Evolutionary conservation across 2,329 filamentous ascomycete species (phyloP).

Genomic region (Ploettnerulaceae sp.): DNA sequence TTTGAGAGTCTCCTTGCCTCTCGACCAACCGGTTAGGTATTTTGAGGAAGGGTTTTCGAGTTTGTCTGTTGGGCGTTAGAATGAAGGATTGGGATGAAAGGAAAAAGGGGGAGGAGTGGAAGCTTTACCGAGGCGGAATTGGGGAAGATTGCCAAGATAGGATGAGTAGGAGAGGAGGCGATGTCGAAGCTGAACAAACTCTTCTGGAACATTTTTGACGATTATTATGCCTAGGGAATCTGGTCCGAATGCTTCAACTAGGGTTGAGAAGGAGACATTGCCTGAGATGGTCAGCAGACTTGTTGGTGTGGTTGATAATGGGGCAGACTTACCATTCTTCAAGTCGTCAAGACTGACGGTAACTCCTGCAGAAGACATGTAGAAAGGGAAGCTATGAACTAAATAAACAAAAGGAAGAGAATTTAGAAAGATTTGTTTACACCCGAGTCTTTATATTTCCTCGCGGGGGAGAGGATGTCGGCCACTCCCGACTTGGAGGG

Average conservation of each 20-base stretch:
- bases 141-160: slow-evolving; percentile 77
- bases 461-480: slow-evolving; percentile 8
- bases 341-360: slow-evolving; percentile 59
- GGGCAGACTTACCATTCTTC: slow-evolving; percentile 44
- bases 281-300: slow-evolving; percentile 41
- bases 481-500: slow-evolving; percentile 7
- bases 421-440: background rate
- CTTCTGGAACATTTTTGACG: slow-evolving; percentile 75
- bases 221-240: slow-evolving; percentile 87
- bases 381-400: background rate
- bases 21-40: slow-evolving; percentile 71
- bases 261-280: slow-evolving; percentile 59
- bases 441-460: slow-evolving; percentile 4
- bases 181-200: slow-evolving; percentile 67
- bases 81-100: background rate
- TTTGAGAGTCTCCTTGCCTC: slow-evolving; percentile 75
- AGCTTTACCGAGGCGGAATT: slow-evolving; percentile 62
- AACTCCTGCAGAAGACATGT: slow-evolving; percentile 29
- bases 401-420: background rate
- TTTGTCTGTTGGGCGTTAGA: slow-evolving; percentile 39
- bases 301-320: background rate
- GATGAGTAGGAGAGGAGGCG: slow-evolving; percentile 80
- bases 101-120: too few relatives aligned
- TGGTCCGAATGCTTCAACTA: slow-evolving; percentile 82
- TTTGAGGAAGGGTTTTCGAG: slow-evolving; percentile 57